Base-by-base conservation (phyloP, 352 stramenopile species). In the Globisporangium perplexum region DNA sequence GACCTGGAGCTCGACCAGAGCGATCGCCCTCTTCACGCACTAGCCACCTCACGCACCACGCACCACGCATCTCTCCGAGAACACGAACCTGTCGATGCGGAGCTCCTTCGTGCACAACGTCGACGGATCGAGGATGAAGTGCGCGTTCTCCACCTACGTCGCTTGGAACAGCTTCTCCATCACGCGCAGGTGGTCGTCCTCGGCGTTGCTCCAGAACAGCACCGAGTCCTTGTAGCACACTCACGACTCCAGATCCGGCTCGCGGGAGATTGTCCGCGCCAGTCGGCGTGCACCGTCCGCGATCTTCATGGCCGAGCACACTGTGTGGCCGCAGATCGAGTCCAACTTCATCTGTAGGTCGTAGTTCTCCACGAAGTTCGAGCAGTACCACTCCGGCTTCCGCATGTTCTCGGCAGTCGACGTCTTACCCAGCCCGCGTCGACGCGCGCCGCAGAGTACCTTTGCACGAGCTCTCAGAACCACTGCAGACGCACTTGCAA, bases 401-500 rank as follows among this genome's bases (percentile, higher is more conserved):
- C 36, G 15, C 4, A 42, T 3, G 18, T 15, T 42, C 15, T 42
- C 36, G 36, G 36, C 12, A 1, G 36, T 42, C 36, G 36, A 42
- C 15, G 36, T 3, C 36, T 42, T 42, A 15, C 36, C 36, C 15
- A 42, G 36, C 15, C 36, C 36, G 18, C 36, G 6, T 42, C 36
- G 15, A 11, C 36, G 1, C 15, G 36, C 44, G 23, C 30, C 17
- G 23, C 24, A 7, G 23, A 30, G 24, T 49, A 49, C 44, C 4
- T 33, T 12, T 49, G 44, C n/a, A 49, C 14, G 12, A 49, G 24
- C 44, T 30, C 24, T 31, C 44, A 12, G 23, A 49, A 49, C 44
- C 44, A 36, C 23, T 49, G n/a, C 15, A 23, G 44, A 7, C 44
- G 23, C 10, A 14, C 24, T 18, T 33, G 22, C 24, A 33, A 20